phyloP scores from a whole-genome alignment of 441 rosid species.

The Gossypium gossypioides region DNA sequence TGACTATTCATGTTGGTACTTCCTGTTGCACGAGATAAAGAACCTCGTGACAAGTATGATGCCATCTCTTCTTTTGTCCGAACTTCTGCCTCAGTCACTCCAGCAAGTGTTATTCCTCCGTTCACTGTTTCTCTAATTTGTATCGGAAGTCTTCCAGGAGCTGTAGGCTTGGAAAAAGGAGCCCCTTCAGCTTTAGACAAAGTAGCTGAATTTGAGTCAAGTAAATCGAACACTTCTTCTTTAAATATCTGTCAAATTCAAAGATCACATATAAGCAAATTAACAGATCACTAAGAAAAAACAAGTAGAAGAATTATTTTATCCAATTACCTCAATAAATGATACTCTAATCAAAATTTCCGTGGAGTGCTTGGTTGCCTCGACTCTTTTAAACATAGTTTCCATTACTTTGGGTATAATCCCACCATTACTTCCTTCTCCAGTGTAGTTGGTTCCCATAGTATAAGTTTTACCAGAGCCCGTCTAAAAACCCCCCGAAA shows the following conservation, averaged over 20 bases:
- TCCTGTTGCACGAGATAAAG: conserved; percentile 77
- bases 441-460: conserved; percentile 84
- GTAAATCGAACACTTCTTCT: conserved; percentile 89
- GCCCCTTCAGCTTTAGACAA: not conserved
- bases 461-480: conserved; percentile 92
- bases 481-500: conserved; percentile 27
- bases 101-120: conserved; percentile 40
- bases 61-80: conserved; percentile 84
- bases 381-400: conserved; percentile 44
- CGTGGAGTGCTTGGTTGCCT: conserved; percentile 33
- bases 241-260: conserved; percentile 56
- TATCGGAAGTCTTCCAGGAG: not conserved
- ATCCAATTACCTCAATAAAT: conserved; percentile 62
- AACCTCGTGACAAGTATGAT: conserved; percentile 58
- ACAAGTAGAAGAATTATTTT: not conserved
- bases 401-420: conserved; percentile 86
- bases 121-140: not conserved
- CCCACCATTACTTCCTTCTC: conserved; percentile 50
- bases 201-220: not conserved
- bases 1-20: conserved; percentile 97
- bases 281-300: not conserved
- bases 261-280: not conserved
- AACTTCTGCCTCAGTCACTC: conserved; percentile 88
- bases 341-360: conserved; percentile 83
- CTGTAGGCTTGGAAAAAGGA: not conserved